Evolutionary conservation across 257 asterid genomes (phyloP), one percentile per base, ranked within the genome.

Genomic region (Primulina eburnea): DNA sequence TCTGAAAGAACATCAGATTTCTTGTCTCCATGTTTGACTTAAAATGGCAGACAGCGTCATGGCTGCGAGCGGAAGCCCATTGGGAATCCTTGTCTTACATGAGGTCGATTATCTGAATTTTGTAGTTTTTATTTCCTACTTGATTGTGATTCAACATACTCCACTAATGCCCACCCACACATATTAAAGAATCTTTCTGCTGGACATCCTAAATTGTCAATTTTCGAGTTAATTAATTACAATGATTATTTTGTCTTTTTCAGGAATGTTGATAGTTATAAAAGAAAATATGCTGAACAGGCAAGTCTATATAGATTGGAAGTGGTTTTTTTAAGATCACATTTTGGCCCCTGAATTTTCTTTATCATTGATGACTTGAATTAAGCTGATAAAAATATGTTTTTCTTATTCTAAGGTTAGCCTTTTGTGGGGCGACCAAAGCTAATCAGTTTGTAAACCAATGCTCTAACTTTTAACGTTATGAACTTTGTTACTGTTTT

Each of bases 61-160:
- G 97, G 97, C 87, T 92, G 74, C 88, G 98, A 69, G 97, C 98
- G 73, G 98, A 92, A 82, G 95, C 98, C 64, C 95, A 92, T 68
- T 90, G 96, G 97, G 98, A 92, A 74, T 78, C 96, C 66, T 78
- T 85, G 21, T 82, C 92, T 57, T 87, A 84, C 79, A 88, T 78
- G 86, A 84, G 97, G 98, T 92, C 67, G 70, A 73, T 75, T 65
- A 66, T 76, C 62, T 75, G 69, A 72, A 12, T 71, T 55, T 43
- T 43, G 17, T 30, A 20, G n/a, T n/a, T n/a, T n/a, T n/a, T n/a
- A n/a, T n/a, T n/a, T n/a, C n/a, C 66, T 53, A 16, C 38, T 68
- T 70, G 30, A 63, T 62, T 74, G 33, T 61, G 24, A 55, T 68
- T 61, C 77, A 30, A 60, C 62, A 68, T 20, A 62, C 12, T 6